Conservation (phyloP, 805 yeast genomes). For the Ogataea chonburiensis region DNA sequence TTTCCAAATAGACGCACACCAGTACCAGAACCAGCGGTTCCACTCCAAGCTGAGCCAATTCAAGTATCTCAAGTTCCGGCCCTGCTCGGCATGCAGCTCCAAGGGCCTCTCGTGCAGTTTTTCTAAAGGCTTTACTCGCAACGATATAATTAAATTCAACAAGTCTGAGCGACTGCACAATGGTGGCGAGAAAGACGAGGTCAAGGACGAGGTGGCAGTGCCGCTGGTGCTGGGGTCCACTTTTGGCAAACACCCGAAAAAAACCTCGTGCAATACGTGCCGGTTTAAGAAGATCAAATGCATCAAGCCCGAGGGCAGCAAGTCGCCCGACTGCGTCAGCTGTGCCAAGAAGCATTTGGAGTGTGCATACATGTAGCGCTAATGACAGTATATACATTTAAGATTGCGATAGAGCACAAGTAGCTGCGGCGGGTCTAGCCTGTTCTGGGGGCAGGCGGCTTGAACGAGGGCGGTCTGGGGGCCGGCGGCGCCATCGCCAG, state of each 20-base stretch:
- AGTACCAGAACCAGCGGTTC: conserved; percentile 17
- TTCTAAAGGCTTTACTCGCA: conserved; percentile 65
- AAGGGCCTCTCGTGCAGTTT: conserved; percentile 50
- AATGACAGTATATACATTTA: conserved; percentile 6
- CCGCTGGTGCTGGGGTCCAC: conserved; percentile 4
- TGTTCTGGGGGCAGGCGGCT: no score
- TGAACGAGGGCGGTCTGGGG: background rate
- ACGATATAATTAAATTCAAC: conserved; percentile 47
- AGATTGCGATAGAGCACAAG: no score
- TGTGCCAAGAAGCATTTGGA: conserved; percentile 32
- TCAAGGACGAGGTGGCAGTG: conserved; percentile 3
- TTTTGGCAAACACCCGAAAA: conserved; percentile 27
- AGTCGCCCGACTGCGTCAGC: conserved; percentile 25
- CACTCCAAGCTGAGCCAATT: conserved; percentile 26
- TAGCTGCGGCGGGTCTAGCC: no score
- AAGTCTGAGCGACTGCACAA: conserved; percentile 28
- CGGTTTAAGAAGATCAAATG: conserved; percentile 37
- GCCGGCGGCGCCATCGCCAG: background rate
- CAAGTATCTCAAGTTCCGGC: conserved; percentile 44
- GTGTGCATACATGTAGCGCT: conserved; percentile 23
- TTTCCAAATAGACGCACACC: conserved; percentile 27
- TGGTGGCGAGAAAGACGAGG: conserved; percentile 1
- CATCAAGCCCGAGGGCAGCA: conserved; percentile 28
- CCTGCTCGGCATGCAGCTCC: conserved; percentile 55
- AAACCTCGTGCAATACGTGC: conserved; percentile 35